Evolutionary conservation across 2,329 filamentous ascomycete genomes (phyloP).

Genomic region (Emmonsiellopsis sp.): DNA sequence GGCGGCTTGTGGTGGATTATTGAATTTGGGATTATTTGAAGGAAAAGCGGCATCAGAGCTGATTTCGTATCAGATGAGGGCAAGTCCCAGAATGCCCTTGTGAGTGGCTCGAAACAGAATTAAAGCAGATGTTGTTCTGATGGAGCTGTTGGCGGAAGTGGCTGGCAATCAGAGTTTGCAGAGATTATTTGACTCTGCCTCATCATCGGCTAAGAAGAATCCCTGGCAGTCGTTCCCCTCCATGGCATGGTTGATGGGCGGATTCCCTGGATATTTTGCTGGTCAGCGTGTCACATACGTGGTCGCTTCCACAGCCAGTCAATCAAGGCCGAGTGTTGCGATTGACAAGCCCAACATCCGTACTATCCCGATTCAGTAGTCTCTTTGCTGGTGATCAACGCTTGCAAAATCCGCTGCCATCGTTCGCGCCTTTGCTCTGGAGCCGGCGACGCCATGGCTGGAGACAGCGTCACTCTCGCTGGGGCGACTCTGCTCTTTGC

Average conservation of each 20-base stretch:
- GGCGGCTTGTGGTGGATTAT: no score
- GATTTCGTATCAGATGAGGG: no score
- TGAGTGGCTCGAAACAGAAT: background rate
- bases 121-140: background rate
- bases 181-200: background rate
- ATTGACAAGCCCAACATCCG: slow-evolving; percentile 5
- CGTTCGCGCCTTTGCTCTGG: background rate
- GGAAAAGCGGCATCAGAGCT: no score
- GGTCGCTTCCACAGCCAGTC: slow-evolving; percentile 15
- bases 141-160: background rate
- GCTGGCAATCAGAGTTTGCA: background rate
- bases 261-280: slow-evolving; percentile 2
- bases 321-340: slow-evolving; percentile 7
- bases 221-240: background rate
- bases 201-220: background rate
- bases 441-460: background rate
- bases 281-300: slow-evolving; percentile 14
- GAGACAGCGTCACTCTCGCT: background rate
- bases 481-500: background rate
- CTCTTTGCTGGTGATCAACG: slow-evolving; percentile 7
- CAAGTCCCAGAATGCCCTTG: background rate
- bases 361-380: slow-evolving; percentile 5
- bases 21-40: no score
- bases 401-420: background rate
- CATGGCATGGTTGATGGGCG: background rate